These are phyloP conservation scores for Globisporangium radiosum DNA, from an alignment of 352 stramenopile species.

Conservation along the genomic window DNA sequence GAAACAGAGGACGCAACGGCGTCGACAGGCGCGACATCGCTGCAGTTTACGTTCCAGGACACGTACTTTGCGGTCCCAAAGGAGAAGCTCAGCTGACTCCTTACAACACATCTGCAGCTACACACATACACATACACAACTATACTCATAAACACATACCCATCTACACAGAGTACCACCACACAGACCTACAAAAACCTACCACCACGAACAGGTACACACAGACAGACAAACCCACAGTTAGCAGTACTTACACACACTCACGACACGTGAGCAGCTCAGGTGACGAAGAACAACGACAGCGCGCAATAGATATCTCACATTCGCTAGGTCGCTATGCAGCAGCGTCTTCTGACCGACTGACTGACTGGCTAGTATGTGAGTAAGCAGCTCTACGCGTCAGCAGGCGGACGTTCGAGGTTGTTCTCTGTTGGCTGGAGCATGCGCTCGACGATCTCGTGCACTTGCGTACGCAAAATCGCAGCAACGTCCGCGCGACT, in stretches of 20 bases:
- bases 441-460: conserved; percentile 77
- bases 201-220: too few relatives aligned
- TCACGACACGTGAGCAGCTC: too few relatives aligned
- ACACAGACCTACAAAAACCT: too few relatives aligned
- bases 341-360: not conserved
- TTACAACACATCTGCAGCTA: not conserved
- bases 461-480: conserved; percentile 56
- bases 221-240: too few relatives aligned
- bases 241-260: not conserved
- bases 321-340: not conserved
- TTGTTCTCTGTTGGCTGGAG: conserved; percentile 74
- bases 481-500: conserved; percentile 48
- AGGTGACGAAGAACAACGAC: not conserved
- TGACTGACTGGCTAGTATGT: too few relatives aligned
- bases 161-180: too few relatives aligned
- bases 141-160: too few relatives aligned
- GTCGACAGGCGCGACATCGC: conserved; percentile 5
- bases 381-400: conserved; percentile 12
- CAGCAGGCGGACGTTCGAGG: conserved; percentile 44
- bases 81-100: conserved; percentile 25
- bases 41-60: conserved; percentile 77
- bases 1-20: not conserved
- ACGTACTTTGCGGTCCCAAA: conserved; percentile 65
- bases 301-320: conserved; percentile 1
- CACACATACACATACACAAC: too few relatives aligned